phyloP scores from a whole-genome alignment of 2,329 filamentous ascomycete species.

The Diaporthe humulicola region DNA sequence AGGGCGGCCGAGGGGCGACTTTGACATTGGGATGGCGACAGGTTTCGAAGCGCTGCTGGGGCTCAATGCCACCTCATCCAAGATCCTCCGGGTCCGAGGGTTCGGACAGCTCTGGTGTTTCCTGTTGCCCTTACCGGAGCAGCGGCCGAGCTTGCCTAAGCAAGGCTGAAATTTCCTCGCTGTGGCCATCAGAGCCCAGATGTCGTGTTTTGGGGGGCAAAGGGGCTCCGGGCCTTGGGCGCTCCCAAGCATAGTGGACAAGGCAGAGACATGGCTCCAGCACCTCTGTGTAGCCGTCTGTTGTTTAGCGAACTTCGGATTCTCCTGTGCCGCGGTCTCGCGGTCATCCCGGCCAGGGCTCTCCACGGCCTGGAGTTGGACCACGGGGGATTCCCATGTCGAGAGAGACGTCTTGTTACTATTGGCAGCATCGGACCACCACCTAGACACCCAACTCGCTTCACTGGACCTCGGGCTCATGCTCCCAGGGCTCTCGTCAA shows the following conservation, averaged over 20 bases:
- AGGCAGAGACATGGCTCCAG: constrained; percentile 9
- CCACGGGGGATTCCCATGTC: background rate
- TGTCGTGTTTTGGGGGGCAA: constrained; percentile 27
- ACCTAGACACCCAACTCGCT: constrained; percentile 29
- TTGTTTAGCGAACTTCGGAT: background rate
- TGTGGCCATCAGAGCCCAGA: constrained; percentile 27
- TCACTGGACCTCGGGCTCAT: constrained; percentile 19
- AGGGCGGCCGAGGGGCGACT: background rate
- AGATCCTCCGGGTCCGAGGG: constrained; percentile 4
- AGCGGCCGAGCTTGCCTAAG: constrained; percentile 4
- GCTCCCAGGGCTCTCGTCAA: constrained; percentile 6
- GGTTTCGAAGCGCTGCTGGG: constrained; percentile 30
- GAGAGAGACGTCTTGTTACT: constrained; percentile 27
- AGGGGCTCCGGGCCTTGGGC: background rate
- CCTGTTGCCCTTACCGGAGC: background rate
- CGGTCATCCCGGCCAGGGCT: background rate
- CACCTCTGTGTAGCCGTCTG: constrained; percentile 11
- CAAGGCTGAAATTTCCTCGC: constrained; percentile 28
- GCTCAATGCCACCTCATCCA: constrained; percentile 10
- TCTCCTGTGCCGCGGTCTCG: background rate
- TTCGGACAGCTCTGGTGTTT: constrained; percentile 19
- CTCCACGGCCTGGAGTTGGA: background rate
- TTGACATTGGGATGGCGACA: background rate
- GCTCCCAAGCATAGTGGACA: constrained; percentile 9
- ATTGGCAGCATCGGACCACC: constrained; percentile 11